Base-by-base conservation (phyloP, 1,139 yeast genomes). In the Scheffersomyces illinoinensis region DNA sequence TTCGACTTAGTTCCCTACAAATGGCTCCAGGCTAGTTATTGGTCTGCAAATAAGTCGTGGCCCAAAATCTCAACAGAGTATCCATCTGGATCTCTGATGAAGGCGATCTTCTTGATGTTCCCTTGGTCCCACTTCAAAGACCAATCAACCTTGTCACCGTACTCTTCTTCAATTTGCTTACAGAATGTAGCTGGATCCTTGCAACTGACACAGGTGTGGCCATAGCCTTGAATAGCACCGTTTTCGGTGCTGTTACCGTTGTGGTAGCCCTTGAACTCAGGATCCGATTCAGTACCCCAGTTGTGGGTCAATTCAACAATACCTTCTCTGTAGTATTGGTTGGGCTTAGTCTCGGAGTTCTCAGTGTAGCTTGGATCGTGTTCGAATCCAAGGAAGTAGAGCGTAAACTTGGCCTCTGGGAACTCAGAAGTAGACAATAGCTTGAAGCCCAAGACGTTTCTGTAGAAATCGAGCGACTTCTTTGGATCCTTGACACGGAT, bases 61-160 rank as follows among this genome's bases (percentile, higher is more conserved):
- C 71, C 68, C 49, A 90, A 79, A 58, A 93, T 83, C 76, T 93
- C 97, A 65, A 95, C 81, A 60, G 88, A 82, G 77, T 95, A 95
- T 69, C 92, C 92, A 76, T 95, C 99, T n/a, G 98, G 98, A 70
- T 95, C 99, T 61, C 82, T 80, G 58, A 93, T 75, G 65, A 91
- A 89, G 0, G 91, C 97, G 69, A 89, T 78, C 54, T 78, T 75
- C 63, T 84, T 82, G 71, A 84, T 71, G 14, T 50, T 52, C 62
- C 91, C 93, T 65, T 85, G 82, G 63, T 90, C 86, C 71, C 79
- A 90, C 65, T 83, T 84, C 43, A 71, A 67, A 18, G 77, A 66
- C 84, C 83, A 79, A 58, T 71, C 71, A 43, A 73, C 69, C 47
- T 72, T 68, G 52, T 76, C 76, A 18, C 77, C 76, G 56, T 64